A percentile compares a stretch with the other conserved stretches of the same genome.
These are phyloP conservation scores for Oryza meyeriana DNA, from an alignment of 176 grass and related monocot species.

Conservation along the genomic window DNA sequence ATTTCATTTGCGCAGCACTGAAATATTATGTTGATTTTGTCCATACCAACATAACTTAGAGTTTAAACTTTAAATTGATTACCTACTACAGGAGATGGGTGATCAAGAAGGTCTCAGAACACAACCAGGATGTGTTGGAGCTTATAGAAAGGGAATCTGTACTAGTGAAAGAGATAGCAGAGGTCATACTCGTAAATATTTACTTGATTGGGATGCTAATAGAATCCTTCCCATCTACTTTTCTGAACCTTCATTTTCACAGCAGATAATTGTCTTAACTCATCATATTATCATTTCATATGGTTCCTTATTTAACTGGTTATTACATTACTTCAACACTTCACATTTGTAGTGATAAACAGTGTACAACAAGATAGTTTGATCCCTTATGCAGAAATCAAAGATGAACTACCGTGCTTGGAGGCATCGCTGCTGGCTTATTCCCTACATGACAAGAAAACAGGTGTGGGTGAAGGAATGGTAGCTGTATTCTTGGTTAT, in stretches of 20 bases:
- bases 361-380: background rate
- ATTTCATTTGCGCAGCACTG: background rate
- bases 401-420: constrained; percentile 99
- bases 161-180: constrained; percentile 74
- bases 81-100: constrained; percentile 77
- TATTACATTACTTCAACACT: background rate
- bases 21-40: constrained; percentile 13
- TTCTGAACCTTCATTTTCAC: background rate
- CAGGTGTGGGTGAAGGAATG: constrained; percentile 43
- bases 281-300: constrained; percentile 5
- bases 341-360: background rate
- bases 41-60: background rate
- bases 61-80: constrained; percentile 11
- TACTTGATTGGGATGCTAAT: background rate
- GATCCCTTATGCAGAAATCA: constrained; percentile 67
- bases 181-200: constrained; percentile 48
- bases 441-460: constrained; percentile 66
- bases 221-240: constrained; percentile 2
- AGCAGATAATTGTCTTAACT: background rate
- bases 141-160: constrained; percentile 64
- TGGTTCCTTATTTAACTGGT: background rate
- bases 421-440: constrained; percentile 89
- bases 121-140: constrained; percentile 40
- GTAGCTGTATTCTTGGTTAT: background rate
- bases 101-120: constrained; percentile 63